phyloP scores from a whole-genome alignment of 257 asterid species.

The Coffea canephora region DNA sequence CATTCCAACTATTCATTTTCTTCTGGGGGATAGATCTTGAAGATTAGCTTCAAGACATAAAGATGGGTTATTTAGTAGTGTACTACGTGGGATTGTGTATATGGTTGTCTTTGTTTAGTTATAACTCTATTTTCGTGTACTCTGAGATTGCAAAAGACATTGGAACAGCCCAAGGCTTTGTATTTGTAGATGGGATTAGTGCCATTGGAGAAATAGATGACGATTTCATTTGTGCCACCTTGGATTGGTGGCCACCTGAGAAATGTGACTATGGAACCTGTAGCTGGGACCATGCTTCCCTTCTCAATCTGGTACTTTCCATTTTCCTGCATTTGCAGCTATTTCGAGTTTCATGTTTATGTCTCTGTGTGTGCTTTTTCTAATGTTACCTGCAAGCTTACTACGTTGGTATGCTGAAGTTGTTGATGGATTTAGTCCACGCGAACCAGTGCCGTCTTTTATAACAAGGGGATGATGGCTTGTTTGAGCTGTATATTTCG shows the following conservation, averaged over 20 bases:
- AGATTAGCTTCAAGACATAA: not conserved
- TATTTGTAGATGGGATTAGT: slow-evolving; percentile 43
- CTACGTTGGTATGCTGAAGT: not conserved
- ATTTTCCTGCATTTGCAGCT: not conserved
- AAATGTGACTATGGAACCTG: slow-evolving; percentile 85
- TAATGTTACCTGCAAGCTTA: not conserved
- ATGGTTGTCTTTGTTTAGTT: slow-evolving; percentile 21
- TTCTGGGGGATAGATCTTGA: slow-evolving; percentile 25
- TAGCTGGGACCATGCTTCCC: slow-evolving; percentile 76
- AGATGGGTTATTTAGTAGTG: slow-evolving; percentile 26
- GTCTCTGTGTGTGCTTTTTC: not conserved
- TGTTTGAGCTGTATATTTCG: not conserved
- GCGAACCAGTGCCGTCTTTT: not conserved
- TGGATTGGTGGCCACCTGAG: slow-evolving; percentile 97
- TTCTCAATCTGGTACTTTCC: slow-evolving; percentile 64
- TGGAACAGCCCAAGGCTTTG: slow-evolving; percentile 34
- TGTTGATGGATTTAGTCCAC: not conserved
- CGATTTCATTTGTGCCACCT: slow-evolving; percentile 73
- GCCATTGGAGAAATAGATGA: slow-evolving; percentile 55
- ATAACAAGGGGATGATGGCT: not conserved
- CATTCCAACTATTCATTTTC: not conserved
- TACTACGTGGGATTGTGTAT: slow-evolving; percentile 7
- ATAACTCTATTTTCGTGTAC: slow-evolving; percentile 20
- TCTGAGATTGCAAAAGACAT: slow-evolving; percentile 26
- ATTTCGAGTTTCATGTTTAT: not conserved